Base-by-base conservation (phyloP, 331 rosid genomes). In the Saraca asoca region DNA sequence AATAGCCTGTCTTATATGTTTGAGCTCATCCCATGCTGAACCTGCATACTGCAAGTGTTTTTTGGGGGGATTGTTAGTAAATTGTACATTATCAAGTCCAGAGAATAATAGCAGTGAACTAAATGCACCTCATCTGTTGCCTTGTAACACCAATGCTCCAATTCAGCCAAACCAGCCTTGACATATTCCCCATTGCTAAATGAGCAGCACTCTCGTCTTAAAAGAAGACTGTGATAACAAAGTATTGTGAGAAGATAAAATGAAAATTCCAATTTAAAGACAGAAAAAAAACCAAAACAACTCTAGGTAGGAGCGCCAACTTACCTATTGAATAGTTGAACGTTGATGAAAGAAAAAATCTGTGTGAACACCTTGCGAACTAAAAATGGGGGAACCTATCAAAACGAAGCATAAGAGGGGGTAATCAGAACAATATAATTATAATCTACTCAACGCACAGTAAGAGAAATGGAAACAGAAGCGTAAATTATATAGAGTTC, bases 291-390 rank as follows among this genome's bases (percentile, higher is more conserved):
- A 35, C 59, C 7, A 52, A 70, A 16, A 24, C 9, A 70, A 68
- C 10, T 50, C 34, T 56, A 73, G 69, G 20, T 58, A 52, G 58
- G 54, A n/a, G 18, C 39, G 52, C 59, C 67, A 48, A 69, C 70
- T 65, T 63, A 90, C 96, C 96, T 90, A 71, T 90, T 90, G 80
- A 90, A 90, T 70, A 90, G 86, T 55, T 90, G 96, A 70, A 90
- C 96, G 61, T 90, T 90, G 77, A 90, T 87, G 83, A 90, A 90
- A 31, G 96, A 90, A 77, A 90, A 90, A 33, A 90, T 87, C 54
- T 90, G 96, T 15, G 90, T 90, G 76, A 90, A 90, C 70, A 90
- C 95, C 84, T 90, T 90, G 13, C 91, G 90, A 70, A 90, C 96
- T 79, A 90, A 81, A 81, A 85, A 85, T 31, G 96, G 91, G 55